These are phyloP conservation scores for Geranomyces michiganensis DNA, from an alignment of 192 early-diverging fungal genomes.

Conservation along the genomic window DNA sequence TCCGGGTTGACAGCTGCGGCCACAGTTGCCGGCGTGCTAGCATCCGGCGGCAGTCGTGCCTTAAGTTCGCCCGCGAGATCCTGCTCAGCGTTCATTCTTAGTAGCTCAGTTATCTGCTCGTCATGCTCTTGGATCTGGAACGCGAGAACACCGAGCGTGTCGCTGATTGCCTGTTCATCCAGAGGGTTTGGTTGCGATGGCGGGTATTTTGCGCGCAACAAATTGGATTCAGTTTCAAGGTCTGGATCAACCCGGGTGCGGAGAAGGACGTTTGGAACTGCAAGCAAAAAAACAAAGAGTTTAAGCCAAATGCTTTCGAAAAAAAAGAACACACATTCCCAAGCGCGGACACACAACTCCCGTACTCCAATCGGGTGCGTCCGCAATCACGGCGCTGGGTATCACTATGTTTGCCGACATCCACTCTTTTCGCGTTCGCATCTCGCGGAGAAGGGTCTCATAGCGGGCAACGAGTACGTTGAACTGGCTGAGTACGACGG, in stretches of 20 bases:
- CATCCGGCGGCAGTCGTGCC: slow-evolving; percentile 20
- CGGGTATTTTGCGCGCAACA: not conserved
- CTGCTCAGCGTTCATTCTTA: not conserved
- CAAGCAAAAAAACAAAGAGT: not conserved
- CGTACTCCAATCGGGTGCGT: slow-evolving; percentile 24
- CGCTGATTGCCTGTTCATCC: slow-evolving; percentile 17
- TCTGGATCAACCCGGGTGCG: slow-evolving; percentile 27
- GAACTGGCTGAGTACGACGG: slow-evolving; percentile 19
- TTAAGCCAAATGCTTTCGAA: not conserved
- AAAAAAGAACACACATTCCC: no score
- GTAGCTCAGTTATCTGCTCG: not conserved
- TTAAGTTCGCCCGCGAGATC: slow-evolving; percentile 15
- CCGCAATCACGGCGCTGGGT: slow-evolving; percentile 8
- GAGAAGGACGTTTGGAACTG: slow-evolving; percentile 25
- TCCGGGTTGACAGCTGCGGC: slow-evolving; percentile 11
- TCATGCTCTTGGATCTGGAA: slow-evolving; percentile 27
- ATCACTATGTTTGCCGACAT: slow-evolving; percentile 14
- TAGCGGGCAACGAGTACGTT: slow-evolving; percentile 30
- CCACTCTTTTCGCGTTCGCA: slow-evolving; percentile 20
- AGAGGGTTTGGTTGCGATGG: slow-evolving; percentile 7
- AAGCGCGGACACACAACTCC: no score
- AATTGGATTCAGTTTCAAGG: slow-evolving; percentile 7
- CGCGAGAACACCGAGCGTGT: not conserved
- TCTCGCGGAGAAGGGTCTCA: slow-evolving; percentile 21
- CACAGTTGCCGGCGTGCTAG: not conserved